Conservation (phyloP, 2,329 filamentous ascomycete genomes). For the Passalora sequoiae region DNA sequence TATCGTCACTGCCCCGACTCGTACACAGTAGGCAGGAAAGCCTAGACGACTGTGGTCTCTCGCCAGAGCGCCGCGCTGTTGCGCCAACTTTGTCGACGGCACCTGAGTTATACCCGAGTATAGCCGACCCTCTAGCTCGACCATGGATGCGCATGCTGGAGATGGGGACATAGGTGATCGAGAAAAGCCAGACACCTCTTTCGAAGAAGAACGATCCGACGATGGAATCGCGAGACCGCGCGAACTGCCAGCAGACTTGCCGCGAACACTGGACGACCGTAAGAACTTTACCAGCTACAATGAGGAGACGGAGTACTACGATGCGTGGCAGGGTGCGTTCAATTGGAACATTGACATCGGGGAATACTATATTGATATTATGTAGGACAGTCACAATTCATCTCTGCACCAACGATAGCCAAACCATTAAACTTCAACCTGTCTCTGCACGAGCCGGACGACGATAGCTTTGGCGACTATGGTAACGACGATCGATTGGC, state of each 20-base stretch:
- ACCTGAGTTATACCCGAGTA: too few relatives aligned
- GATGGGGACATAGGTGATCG: conserved; percentile 9
- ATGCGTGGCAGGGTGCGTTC: conserved; percentile 93
- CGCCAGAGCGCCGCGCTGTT: too few relatives aligned
- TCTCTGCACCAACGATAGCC: conserved; percentile 77
- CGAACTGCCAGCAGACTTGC: conserved; percentile 74
- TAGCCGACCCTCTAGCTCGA: too few relatives aligned
- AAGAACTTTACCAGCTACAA: conserved; percentile 61
- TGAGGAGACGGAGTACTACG: conserved; percentile 93
- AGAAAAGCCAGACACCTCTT: conserved; percentile 6
- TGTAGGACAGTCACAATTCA: conserved; percentile 87
- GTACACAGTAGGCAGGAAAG: too few relatives aligned
- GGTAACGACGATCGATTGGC: conserved; percentile 79
- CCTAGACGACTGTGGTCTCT: too few relatives aligned
- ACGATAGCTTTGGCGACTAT: conserved; percentile 49
- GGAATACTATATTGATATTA: conserved; percentile 7
- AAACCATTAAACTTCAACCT: conserved; percentile 83
- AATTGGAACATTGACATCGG: conserved; percentile 34
- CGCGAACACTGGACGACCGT: conserved; percentile 86
- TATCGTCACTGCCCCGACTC: too few relatives aligned
- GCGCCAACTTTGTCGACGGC: too few relatives aligned
- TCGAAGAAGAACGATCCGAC: conserved; percentile 19
- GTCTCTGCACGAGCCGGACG: conserved; percentile 69
- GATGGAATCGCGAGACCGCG: conserved; percentile 35
- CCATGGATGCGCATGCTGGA: conserved; percentile 20